These are phyloP conservation scores for Aspergillus vadensis DNA, from an alignment of 2,329 filamentous ascomycete species.

Conservation along the genomic window DNA sequence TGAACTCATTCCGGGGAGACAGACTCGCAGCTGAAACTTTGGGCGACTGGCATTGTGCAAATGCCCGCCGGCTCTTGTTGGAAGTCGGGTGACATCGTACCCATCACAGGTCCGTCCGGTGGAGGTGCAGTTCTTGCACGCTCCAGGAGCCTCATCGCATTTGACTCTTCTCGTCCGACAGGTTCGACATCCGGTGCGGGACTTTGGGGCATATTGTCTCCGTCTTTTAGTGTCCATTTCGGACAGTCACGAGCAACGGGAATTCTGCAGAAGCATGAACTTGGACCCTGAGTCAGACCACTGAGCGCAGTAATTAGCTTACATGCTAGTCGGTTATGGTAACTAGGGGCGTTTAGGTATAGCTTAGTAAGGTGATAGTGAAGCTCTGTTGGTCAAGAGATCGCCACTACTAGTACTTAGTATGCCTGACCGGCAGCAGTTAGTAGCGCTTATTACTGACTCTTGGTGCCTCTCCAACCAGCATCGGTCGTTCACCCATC, in stretches of 20 bases:
- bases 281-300: neutral
- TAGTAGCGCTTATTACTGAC: neutral
- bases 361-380: neutral
- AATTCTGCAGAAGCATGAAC: neutral
- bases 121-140: slow-evolving; percentile 38
- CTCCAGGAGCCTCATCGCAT: slow-evolving; percentile 37
- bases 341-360: no score
- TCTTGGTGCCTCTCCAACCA: neutral
- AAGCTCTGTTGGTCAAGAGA: neutral
- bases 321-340: neutral
- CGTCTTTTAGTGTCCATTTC: neutral
- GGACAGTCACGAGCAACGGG: neutral
- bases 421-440: neutral
- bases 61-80: neutral
- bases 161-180: slow-evolving; percentile 18
- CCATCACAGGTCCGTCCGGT: slow-evolving; percentile 44
- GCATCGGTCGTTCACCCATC: neutral
- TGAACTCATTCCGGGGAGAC: slow-evolving; percentile 10
- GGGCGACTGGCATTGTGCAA: neutral
- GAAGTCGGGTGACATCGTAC: slow-evolving; percentile 28
- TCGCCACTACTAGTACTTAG: no score
- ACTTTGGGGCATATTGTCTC: neutral
- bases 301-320: neutral
- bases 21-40: neutral
- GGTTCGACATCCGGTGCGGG: slow-evolving; percentile 13